Conservation (phyloP, 2,329 filamentous ascomycete genomes). For the Mycocentrospora acerina region DNA sequence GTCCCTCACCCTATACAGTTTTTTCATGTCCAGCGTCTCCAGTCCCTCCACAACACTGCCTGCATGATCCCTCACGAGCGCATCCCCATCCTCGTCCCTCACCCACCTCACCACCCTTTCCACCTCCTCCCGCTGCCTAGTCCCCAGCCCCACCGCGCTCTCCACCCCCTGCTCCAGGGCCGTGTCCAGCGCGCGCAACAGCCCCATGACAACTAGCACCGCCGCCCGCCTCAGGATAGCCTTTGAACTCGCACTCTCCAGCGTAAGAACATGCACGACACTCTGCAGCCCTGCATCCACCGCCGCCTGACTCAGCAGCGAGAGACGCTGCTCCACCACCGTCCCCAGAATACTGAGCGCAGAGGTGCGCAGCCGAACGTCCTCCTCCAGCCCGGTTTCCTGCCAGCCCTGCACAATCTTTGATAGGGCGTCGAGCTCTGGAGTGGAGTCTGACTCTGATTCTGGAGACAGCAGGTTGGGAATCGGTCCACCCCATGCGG, state of each 20-base stretch:
- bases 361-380: slow-evolving; percentile 69
- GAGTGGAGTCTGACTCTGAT: slow-evolving; percentile 20
- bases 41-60: slow-evolving; percentile 67
- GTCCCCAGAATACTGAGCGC: slow-evolving; percentile 66
- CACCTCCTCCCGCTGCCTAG: slow-evolving; percentile 62
- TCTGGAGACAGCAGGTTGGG: slow-evolving; percentile 38
- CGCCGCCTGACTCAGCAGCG: slow-evolving; percentile 44
- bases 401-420: slow-evolving; percentile 69
- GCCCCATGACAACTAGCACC: slow-evolving; percentile 62
- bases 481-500: slow-evolving; percentile 57
- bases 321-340: slow-evolving; percentile 57
- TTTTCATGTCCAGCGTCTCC: slow-evolving; percentile 61
- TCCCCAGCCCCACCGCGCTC: slow-evolving; percentile 55
- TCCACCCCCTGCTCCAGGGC: slow-evolving; percentile 44
- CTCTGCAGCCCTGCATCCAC: slow-evolving; percentile 60
- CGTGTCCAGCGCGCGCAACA: slow-evolving; percentile 61
- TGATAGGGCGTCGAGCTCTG: slow-evolving; percentile 53
- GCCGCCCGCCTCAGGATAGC: slow-evolving; percentile 69
- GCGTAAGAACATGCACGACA: slow-evolving; percentile 61
- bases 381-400: slow-evolving; percentile 64
- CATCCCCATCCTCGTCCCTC: slow-evolving; percentile 66
- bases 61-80: slow-evolving; percentile 67
- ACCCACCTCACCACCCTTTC: slow-evolving; percentile 64
- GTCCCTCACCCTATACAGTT: slow-evolving; percentile 46
- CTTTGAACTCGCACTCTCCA: slow-evolving; percentile 62